Percentiles rank a stretch among this genome's conserved stretches.
Evolutionary conservation across 148 eudicot genomes (phyloP).

Genomic region (Rhododendron molle): DNA sequence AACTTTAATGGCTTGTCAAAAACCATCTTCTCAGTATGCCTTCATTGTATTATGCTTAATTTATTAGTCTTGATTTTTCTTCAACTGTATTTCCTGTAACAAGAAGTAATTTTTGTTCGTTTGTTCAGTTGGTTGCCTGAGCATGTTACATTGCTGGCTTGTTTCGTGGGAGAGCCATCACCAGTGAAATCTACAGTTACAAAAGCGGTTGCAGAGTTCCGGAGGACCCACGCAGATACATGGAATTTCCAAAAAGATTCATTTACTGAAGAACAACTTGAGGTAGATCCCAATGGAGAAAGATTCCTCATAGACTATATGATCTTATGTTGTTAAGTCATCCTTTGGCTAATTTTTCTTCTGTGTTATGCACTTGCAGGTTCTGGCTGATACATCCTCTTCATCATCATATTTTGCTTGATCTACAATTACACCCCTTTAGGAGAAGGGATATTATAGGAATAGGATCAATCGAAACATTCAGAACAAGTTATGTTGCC

Average conservation of each 20-base stretch:
- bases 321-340: neutral
- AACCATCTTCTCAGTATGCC: neutral
- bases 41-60: neutral
- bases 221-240: constrained; percentile 95
- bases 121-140: constrained; percentile 81
- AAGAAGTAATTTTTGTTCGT: constrained; percentile 1
- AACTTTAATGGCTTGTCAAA: neutral
- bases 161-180: constrained; percentile 69
- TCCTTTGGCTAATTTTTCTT: constrained; percentile 2
- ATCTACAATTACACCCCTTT: constrained; percentile 9
- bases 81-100: neutral
- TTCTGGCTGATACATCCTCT: constrained; percentile 93
- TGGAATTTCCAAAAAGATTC: constrained; percentile 92
- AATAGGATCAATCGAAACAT: constrained; percentile 4
- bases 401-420: constrained; percentile 94
- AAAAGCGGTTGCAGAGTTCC: constrained; percentile 96
- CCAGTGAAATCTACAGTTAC: constrained; percentile 93
- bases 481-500: constrained; percentile 4
- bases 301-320: neutral
- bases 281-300: constrained; percentile 44
- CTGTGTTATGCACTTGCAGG: constrained; percentile 41
- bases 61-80: neutral
- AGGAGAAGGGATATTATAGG: constrained; percentile 14
- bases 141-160: constrained; percentile 79
- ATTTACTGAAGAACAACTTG: constrained; percentile 92